Evolutionary conservation across 495 filamentous ascomycete species (phyloP), one percentile per base, ranked within the genome.

Genomic region (Hypoxylon rickii): DNA sequence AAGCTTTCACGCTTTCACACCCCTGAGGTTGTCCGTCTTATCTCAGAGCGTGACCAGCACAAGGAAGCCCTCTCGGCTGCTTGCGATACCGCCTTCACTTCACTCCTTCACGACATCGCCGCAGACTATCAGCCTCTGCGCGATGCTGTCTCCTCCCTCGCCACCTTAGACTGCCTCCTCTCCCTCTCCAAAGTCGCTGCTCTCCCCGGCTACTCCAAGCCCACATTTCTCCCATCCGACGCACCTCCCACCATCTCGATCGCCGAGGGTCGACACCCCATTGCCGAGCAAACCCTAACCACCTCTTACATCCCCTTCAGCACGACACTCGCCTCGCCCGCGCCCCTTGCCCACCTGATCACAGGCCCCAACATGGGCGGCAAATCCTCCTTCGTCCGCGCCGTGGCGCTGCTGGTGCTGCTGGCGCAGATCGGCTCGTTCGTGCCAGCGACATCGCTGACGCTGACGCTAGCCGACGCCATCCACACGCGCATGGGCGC

Each of bases 361-460:
- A 97, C 95, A 3, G 95, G 95, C 3, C 94, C 95, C 11, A 98
- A 98, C 78, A 97, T 97, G 93, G 95, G 95, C 63, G 94, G 94
- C 19, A 99, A 99, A 67, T 94, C 89, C 37, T 89, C 85, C 65
- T 99, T 96, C 73, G 92, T 97, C 2, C 89, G 94, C 43, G 89
- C 92, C 61, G 85, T 94, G 21, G 94, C 94, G 0, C 84, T 99
- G 0, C 89, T 97, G 46, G 83, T 87, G 13, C 91, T 99, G 52
- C 92, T 99, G 79, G 92, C 88, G 2, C 94, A 99, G 62, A 88
- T 96, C 59, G 94, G 94, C 33, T 93, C 88, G 6, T 99, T 94
- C 69, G 92, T 99, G 2, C 94, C 94, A 11, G 92, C 92, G 19
- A 70, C 74, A 13, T 82, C 84, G 2, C 86, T 94, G 7, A 70